phyloP scores from a whole-genome alignment of 2,329 filamentous ascomycete species.

The Trichoderma breve region DNA sequence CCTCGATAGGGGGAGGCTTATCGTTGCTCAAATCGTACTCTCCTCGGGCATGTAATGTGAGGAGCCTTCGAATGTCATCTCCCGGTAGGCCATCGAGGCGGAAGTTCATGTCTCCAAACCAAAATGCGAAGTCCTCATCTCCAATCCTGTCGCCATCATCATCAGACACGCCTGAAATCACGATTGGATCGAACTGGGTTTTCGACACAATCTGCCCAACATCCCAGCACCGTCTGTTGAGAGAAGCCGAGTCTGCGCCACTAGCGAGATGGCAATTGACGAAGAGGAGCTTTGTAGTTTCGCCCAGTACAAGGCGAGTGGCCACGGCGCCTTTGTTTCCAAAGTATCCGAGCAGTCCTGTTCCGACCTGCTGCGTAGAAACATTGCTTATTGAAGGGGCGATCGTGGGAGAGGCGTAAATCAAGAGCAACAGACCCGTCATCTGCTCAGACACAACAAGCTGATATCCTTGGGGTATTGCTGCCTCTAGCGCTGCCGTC shows the following conservation, averaged over 20 bases:
- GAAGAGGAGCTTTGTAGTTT: slow-evolving; percentile 85
- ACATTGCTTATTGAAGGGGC: slow-evolving; percentile 74
- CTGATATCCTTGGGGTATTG: slow-evolving; percentile 73
- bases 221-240: slow-evolving; percentile 90
- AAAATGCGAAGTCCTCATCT: slow-evolving; percentile 91
- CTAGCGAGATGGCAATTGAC: slow-evolving; percentile 90
- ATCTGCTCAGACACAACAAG: slow-evolving; percentile 80
- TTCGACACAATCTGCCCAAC: slow-evolving; percentile 72
- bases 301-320: slow-evolving; percentile 78
- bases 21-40: slow-evolving; percentile 62
- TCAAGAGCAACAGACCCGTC: slow-evolving; percentile 76
- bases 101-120: slow-evolving; percentile 96
- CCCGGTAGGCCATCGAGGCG: slow-evolving; percentile 83
- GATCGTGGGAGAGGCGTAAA: slow-evolving; percentile 80
- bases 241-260: slow-evolving; percentile 70
- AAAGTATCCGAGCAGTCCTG: slow-evolving; percentile 86
- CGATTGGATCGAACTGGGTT: slow-evolving; percentile 74
- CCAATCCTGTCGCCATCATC: slow-evolving; percentile 71
- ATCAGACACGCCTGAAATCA: slow-evolving; percentile 60
- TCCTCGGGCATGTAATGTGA: slow-evolving; percentile 78
- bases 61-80: slow-evolving; percentile 80
- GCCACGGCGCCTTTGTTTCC: slow-evolving; percentile 93
- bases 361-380: slow-evolving; percentile 80
- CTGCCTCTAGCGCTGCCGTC: slow-evolving; percentile 72
- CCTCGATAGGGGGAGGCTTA: slow-evolving; percentile 40